phyloP scores from a whole-genome alignment of 768 basidiomycete genomes.

The Termitomyces sp. region DNA sequence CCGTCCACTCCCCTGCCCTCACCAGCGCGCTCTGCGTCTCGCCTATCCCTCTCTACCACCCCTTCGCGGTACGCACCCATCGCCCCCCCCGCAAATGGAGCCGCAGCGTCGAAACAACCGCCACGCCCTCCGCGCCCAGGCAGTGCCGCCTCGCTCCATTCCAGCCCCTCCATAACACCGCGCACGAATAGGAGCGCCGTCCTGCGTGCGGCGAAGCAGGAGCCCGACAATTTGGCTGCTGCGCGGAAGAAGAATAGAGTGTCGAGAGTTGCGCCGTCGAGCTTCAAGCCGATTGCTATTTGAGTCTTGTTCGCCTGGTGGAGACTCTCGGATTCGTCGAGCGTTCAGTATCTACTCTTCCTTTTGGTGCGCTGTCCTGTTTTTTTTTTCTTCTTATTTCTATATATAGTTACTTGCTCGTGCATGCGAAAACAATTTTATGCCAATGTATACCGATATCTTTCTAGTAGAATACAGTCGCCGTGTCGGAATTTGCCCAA shows the following conservation, averaged over 20 bases:
- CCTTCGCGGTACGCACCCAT: conserved; percentile 9
- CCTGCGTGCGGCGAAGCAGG: conserved; percentile 65
- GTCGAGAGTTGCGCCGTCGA: conserved; percentile 29
- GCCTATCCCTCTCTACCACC: conserved; percentile 25
- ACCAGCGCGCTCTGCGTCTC: conserved; percentile 14
- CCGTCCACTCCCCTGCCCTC: background rate
- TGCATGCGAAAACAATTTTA: background rate
- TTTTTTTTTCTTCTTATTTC: background rate
- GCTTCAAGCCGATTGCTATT: conserved; percentile 31
- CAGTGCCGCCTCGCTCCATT: conserved; percentile 32
- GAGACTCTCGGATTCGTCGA: background rate
- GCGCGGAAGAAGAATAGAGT: conserved; percentile 27
- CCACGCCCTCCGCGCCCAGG: conserved; percentile 41
- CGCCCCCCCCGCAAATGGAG: background rate
- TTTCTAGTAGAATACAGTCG: no score
- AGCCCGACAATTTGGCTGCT: conserved; percentile 36
- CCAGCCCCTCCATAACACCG: conserved; percentile 58
- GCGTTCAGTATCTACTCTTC: background rate
- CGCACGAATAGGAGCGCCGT: conserved; percentile 71
- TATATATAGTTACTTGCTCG: background rate
- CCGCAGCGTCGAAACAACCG: conserved; percentile 7
- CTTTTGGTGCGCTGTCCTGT: background rate
- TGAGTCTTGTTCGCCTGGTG: background rate
- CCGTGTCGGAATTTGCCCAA: no score
- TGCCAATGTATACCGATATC: no score